Percentiles rank a stretch among this genome's conserved stretches.
phyloP scores from a whole-genome alignment of 2,329 filamentous ascomycete genomes.

The Colletotrichum sojae region DNA sequence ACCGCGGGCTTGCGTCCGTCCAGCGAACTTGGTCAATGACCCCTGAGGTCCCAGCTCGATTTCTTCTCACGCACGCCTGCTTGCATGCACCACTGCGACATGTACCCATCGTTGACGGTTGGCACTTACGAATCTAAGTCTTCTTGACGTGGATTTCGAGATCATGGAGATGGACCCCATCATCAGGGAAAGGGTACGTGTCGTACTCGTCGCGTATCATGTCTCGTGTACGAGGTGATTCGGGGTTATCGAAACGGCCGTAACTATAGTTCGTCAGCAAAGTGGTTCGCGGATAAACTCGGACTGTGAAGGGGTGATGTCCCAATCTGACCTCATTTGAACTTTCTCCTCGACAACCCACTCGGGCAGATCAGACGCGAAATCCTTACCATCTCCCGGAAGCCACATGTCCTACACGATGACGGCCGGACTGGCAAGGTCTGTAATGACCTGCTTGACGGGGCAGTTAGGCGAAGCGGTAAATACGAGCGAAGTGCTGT shows the following conservation, averaged over 20 bases:
- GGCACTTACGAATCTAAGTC: not conserved
- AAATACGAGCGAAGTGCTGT: constrained; percentile 42
- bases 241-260: not conserved
- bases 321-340: not conserved
- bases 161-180: not conserved
- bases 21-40: not conserved
- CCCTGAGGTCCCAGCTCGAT: not conserved
- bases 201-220: constrained; percentile 6
- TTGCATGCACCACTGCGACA: not conserved
- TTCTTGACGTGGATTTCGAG: constrained; percentile 4
- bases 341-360: not conserved
- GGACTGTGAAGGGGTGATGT: not conserved
- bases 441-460: constrained; percentile 44
- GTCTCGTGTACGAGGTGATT: constrained; percentile 3
- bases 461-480: constrained; percentile 39
- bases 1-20: not conserved
- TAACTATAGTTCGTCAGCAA: not conserved
- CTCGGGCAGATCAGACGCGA: not conserved
- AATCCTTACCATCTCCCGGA: not conserved
- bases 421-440: constrained; percentile 42
- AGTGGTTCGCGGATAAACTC: not conserved
- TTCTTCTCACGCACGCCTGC: not conserved
- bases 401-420: constrained; percentile 41
- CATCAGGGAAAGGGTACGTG: not conserved
- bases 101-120: not conserved